Conservation (phyloP, 176 grass and related monocot genomes). For the Phoenix dactylifera region DNA sequence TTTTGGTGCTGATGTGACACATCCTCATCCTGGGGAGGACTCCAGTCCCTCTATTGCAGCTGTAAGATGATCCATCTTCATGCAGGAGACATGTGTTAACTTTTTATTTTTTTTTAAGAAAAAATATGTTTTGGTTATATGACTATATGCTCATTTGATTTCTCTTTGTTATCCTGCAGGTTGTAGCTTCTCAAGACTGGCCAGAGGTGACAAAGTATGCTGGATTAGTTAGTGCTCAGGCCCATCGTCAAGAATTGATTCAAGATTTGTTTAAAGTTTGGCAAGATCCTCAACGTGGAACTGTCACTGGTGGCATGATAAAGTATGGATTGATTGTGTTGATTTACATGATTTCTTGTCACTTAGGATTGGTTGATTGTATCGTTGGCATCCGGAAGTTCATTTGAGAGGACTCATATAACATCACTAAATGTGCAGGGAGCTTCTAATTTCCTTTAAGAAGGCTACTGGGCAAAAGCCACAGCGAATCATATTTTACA, state of each 20-base stretch:
- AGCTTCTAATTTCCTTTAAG: slow-evolving; percentile 83
- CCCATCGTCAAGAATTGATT: slow-evolving; percentile 78
- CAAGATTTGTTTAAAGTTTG: slow-evolving; percentile 75
- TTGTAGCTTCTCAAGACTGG: slow-evolving; percentile 95
- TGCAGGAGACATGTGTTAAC: no score
- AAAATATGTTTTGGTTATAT: no score
- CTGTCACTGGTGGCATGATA: slow-evolving; percentile 66
- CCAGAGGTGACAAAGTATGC: slow-evolving; percentile 96
- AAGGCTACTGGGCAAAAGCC: slow-evolving; percentile 66
- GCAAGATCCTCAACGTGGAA: slow-evolving; percentile 61
- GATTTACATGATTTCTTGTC: not conserved
- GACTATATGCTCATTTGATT: no score
- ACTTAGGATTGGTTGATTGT: not conserved
- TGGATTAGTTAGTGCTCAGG: slow-evolving; percentile 79
- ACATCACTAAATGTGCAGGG: slow-evolving; percentile 37
- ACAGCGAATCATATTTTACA: slow-evolving; percentile 73
- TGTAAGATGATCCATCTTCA: slow-evolving; percentile 20
- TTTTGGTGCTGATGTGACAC: slow-evolving; percentile 90
- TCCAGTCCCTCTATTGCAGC: slow-evolving; percentile 89
- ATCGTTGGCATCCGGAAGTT: not conserved
- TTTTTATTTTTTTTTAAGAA: no score
- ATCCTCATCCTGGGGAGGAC: slow-evolving; percentile 93
- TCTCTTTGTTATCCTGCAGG: slow-evolving; percentile 30
- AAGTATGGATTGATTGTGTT: slow-evolving; percentile 27
- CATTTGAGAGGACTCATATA: no score